phyloP scores from a whole-genome alignment of 179 eudicot species.

The Vitellaria paradoxa region DNA sequence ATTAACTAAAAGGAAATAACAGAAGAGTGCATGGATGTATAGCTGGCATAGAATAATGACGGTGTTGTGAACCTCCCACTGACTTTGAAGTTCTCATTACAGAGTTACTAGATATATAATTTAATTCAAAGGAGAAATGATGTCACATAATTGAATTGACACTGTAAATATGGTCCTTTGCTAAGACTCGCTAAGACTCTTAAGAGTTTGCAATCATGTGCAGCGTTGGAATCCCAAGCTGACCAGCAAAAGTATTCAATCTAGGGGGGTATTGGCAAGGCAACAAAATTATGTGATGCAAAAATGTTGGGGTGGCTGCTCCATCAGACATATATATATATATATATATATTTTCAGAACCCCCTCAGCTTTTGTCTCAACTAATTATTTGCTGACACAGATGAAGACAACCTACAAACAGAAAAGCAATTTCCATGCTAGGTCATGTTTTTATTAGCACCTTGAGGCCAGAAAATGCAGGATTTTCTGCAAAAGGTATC shows the following conservation, averaged over 20 bases:
- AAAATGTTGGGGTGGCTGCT: too few relatives aligned
- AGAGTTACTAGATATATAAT: not conserved
- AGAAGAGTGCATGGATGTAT: not conserved
- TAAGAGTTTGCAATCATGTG: not conserved
- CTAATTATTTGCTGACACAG: too few relatives aligned
- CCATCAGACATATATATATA: too few relatives aligned
- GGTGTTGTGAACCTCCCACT: not conserved
- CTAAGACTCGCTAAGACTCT: not conserved
- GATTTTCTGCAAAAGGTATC: too few relatives aligned
- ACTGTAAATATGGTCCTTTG: not conserved
- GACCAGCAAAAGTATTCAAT: not conserved
- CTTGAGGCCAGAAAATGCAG: too few relatives aligned
- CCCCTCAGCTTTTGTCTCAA: too few relatives aligned
- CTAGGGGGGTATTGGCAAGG: not conserved
- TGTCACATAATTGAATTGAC: not conserved
- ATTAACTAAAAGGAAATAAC: not conserved
- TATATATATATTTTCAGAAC: too few relatives aligned
- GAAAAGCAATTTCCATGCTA: too few relatives aligned
- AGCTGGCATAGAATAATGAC: not conserved
- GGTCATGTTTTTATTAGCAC: too few relatives aligned
- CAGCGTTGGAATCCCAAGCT: not conserved
- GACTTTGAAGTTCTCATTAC: not conserved
- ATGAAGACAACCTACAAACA: too few relatives aligned
- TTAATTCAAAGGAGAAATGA: not conserved
- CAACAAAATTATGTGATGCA: not conserved